Percentiles rank a stretch among this genome's conserved stretches.
These are phyloP conservation scores for Solanum tarijense DNA, from an alignment of 257 asterid species.

Conservation along the genomic window DNA sequence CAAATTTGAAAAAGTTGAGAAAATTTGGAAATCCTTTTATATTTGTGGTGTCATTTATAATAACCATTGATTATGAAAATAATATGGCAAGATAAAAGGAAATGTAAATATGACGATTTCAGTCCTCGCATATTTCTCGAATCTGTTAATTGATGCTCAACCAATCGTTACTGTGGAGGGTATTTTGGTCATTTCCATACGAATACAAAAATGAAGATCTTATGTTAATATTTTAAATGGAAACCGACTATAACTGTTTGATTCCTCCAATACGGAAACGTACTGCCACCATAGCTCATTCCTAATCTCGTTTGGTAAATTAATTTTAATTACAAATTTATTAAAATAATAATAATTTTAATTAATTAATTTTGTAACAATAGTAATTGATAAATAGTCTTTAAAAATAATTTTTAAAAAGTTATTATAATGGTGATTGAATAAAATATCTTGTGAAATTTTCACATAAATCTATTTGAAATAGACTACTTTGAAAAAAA, in stretches of 20 bases:
- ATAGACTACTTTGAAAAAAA: neutral
- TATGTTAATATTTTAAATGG: neutral
- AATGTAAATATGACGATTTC: neutral
- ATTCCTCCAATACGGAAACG: neutral
- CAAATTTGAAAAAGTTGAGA: neutral
- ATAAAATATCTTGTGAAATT: neutral
- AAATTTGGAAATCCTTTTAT: neutral
- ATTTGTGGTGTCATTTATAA: neutral
- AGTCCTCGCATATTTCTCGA: neutral
- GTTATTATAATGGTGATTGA: neutral
- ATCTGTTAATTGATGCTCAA: neutral
- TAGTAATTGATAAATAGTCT: too few relatives aligned
- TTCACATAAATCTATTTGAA: neutral
- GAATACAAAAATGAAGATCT: neutral
- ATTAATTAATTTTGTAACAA: too few relatives aligned
- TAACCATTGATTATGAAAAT: slow-evolving; percentile 3
- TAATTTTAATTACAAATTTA: too few relatives aligned
- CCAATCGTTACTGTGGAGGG: neutral
- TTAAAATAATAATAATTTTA: too few relatives aligned
- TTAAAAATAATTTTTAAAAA: too few relatives aligned
- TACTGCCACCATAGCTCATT: neutral
- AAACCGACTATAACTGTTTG: neutral
- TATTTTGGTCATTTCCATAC: neutral
- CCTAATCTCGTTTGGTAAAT: neutral
- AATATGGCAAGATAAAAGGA: neutral